Conservation (phyloP, 495 filamentous ascomycete species). For the Aspergillus asperescens region DNA sequence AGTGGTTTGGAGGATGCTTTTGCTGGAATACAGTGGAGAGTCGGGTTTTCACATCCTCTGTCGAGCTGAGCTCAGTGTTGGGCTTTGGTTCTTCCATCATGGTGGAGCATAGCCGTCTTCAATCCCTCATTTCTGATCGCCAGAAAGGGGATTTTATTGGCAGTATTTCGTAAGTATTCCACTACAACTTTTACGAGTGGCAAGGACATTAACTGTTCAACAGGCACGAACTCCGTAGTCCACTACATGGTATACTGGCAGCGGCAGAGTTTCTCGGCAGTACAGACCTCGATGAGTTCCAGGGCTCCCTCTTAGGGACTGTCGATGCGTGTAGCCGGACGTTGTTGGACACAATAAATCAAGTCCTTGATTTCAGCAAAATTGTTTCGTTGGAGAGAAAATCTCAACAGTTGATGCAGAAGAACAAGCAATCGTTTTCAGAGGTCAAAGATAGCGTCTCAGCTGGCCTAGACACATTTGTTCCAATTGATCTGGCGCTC, state of each 20-base stretch:
- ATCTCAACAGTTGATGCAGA: conserved; percentile 37
- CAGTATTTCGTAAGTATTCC: conserved; percentile 52
- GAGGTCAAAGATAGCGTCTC: conserved; percentile 33
- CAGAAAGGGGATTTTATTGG: conserved; percentile 73
- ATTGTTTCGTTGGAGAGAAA: conserved; percentile 53
- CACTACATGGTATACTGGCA: conserved; percentile 70
- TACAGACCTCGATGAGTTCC: conserved; percentile 47
- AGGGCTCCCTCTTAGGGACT: conserved; percentile 63
- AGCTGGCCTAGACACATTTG: conserved; percentile 42
- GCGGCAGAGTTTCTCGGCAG: conserved; percentile 60
- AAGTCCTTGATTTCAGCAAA: conserved; percentile 69
- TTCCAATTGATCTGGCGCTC: conserved; percentile 39
- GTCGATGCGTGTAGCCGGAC: conserved; percentile 72
- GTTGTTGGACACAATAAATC: conserved; percentile 72
- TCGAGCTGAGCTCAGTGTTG: conserved; percentile 48
- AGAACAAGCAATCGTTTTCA: conserved; percentile 21
- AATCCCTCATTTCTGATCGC: conserved; percentile 52
- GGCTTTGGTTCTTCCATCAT: conserved; percentile 64
- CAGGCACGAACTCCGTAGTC: conserved; percentile 71
- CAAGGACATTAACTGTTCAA: conserved; percentile 8
- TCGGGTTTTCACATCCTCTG: conserved; percentile 36
- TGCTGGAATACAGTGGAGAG: conserved; percentile 52
- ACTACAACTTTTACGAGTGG: conserved; percentile 23
- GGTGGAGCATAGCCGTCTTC: conserved; percentile 60
- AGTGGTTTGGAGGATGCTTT: conserved; percentile 66